These are phyloP conservation scores for Apophysomyces trapeziformis DNA, from an alignment of 371 early-diverging fungal genomes.

Conservation along the genomic window DNA sequence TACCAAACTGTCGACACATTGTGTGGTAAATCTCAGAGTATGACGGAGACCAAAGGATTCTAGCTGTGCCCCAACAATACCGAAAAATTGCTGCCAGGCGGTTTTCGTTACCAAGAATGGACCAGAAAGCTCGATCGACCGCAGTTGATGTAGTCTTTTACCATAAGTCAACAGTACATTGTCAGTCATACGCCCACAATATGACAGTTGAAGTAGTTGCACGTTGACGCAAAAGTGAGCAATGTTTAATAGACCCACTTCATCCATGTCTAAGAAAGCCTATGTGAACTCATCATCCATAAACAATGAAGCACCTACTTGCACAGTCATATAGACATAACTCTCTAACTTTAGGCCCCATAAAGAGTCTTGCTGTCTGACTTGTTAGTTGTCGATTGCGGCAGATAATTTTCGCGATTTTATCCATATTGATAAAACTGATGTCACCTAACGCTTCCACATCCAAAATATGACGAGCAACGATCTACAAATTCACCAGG, in stretches of 20 bases:
- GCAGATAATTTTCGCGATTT: slow-evolving; percentile 80
- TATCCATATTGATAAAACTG: slow-evolving; percentile 65
- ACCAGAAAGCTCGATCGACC: slow-evolving; percentile 70
- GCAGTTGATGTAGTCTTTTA: slow-evolving; percentile 50
- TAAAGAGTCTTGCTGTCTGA: slow-evolving; percentile 72
- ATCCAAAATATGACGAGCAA: slow-evolving; percentile 75
- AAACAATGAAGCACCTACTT: slow-evolving; percentile 31
- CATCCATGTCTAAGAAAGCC: slow-evolving; percentile 52
- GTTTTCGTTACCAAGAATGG: slow-evolving; percentile 69
- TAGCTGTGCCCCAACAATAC: slow-evolving; percentile 52
- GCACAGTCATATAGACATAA: slow-evolving; percentile 85
- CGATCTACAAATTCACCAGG: slow-evolving; percentile 37
- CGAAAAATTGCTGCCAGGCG: slow-evolving; percentile 68
- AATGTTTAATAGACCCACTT: slow-evolving; percentile 58
- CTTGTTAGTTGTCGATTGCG: slow-evolving; percentile 72
- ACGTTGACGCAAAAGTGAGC: slow-evolving; percentile 69
- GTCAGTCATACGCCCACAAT: slow-evolving; percentile 81
- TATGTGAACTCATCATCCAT: background rate
- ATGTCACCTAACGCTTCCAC: slow-evolving; percentile 87
- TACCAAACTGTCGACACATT: slow-evolving; percentile 58
- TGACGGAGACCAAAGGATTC: slow-evolving; percentile 61
- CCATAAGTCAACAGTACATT: slow-evolving; percentile 53
- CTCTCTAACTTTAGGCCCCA: slow-evolving; percentile 59
- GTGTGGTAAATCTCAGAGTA: slow-evolving; percentile 62
- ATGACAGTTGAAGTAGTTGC: slow-evolving; percentile 62